These are phyloP conservation scores for Periglandula ipomoeae DNA, from an alignment of 2,329 filamentous ascomycete species.

Conservation along the genomic window DNA sequence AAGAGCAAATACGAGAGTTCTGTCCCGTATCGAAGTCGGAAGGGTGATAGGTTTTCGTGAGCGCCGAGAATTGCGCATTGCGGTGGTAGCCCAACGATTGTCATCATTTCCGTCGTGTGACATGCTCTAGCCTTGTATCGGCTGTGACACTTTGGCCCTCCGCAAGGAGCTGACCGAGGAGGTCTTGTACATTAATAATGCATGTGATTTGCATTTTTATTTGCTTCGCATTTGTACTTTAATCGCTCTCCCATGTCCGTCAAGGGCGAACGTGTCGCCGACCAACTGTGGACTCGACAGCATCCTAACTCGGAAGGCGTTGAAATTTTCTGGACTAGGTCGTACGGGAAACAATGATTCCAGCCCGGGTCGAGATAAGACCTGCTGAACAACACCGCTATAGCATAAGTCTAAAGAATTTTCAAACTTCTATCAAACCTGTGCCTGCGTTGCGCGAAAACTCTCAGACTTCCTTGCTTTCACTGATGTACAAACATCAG, in stretches of 20 bases:
- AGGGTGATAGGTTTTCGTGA: slow-evolving; percentile 76
- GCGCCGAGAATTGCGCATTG: background rate
- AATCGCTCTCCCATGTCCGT: too few species aligned
- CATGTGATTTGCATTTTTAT: too few species aligned
- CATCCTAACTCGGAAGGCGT: too few species aligned
- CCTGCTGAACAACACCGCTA: too few species aligned
- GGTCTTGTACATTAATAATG: background rate
- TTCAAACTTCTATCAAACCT: too few species aligned
- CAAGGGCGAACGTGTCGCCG: too few species aligned
- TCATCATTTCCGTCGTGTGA: background rate
- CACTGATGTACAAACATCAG: background rate
- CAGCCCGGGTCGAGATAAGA: too few species aligned
- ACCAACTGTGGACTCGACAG: too few species aligned
- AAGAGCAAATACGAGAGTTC: slow-evolving; percentile 87
- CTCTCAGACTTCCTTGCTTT: background rate
- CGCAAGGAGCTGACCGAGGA: background rate
- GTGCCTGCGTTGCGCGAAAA: background rate
- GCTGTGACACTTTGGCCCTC: background rate
- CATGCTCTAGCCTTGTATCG: background rate
- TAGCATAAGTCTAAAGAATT: too few species aligned
- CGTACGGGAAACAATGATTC: too few species aligned
- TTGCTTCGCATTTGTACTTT: too few species aligned
- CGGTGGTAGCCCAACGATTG: background rate
- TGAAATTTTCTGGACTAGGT: too few species aligned
- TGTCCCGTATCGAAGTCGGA: slow-evolving; percentile 65